These are phyloP conservation scores for Haplosporangium gracile DNA, from an alignment of 192 early-diverging fungal genomes.

Conservation along the genomic window DNA sequence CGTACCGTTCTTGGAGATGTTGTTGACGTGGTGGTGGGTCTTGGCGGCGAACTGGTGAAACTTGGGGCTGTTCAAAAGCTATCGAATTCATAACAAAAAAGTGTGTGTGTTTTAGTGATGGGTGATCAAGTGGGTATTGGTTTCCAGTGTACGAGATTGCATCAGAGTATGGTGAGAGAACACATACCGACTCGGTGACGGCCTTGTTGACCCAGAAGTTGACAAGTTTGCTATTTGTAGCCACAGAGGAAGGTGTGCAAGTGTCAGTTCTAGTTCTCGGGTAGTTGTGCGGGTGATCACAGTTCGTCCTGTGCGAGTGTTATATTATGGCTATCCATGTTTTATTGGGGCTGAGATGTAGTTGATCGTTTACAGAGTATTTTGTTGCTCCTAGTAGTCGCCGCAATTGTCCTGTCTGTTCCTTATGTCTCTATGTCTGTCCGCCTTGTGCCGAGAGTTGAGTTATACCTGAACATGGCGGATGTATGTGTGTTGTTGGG, in stretches of 20 bases:
- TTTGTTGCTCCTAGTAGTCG: neutral
- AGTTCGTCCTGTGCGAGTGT: too few relatives aligned
- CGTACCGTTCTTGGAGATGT: slow-evolving; percentile 50
- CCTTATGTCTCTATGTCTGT: neutral
- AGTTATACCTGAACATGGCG: slow-evolving; percentile 29
- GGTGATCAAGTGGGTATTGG: neutral
- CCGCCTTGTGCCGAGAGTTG: neutral
- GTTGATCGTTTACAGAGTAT: neutral
- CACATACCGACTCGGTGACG: slow-evolving; percentile 56
- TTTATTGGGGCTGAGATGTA: neutral
- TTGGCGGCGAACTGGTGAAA: slow-evolving; percentile 54
- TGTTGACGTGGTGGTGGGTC: slow-evolving; percentile 52
- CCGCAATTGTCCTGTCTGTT: neutral
- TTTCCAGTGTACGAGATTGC: neutral
- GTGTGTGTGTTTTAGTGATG: neutral
- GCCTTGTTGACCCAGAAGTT: slow-evolving; percentile 61
- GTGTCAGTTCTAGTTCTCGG: too few relatives aligned
- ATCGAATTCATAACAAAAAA: neutral
- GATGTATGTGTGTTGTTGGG: neutral
- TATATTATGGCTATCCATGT: too few relatives aligned
- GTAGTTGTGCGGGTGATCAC: too few relatives aligned
- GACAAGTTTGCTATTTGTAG: slow-evolving; percentile 45
- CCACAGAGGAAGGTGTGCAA: too few relatives aligned
- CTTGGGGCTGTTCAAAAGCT: slow-evolving; percentile 54
- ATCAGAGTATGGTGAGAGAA: neutral